These are phyloP conservation scores for Coriolopsis trogii DNA, from an alignment of 1,284 basidiomycete genomes.

Conservation along the genomic window DNA sequence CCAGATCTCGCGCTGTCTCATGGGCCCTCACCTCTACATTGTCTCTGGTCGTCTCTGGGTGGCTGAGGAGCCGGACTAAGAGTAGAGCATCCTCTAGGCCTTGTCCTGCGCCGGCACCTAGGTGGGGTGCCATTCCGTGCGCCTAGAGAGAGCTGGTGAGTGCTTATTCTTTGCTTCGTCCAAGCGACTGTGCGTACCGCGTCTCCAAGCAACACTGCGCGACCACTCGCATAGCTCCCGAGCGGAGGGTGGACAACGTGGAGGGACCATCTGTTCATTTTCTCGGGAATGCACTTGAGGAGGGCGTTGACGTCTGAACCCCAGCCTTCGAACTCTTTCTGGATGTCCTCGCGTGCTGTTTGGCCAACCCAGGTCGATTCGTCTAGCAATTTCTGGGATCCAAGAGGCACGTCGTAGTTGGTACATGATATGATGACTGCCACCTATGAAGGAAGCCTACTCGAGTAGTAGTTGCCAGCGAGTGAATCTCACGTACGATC, in stretches of 20 bases:
- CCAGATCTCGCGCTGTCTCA: too few species aligned
- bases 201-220: constrained; percentile 60
- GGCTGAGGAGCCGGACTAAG: constrained; percentile 50
- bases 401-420: constrained; percentile 35
- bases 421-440: background rate
- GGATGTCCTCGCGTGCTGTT: constrained; percentile 46
- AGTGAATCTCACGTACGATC: background rate
- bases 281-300: constrained; percentile 45
- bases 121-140: constrained; percentile 61
- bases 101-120: constrained; percentile 65
- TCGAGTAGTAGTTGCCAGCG: background rate
- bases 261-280: constrained; percentile 60
- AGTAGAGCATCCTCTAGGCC: constrained; percentile 62
- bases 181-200: constrained; percentile 41
- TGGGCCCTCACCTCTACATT: constrained; percentile 46
- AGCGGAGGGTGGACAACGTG: constrained; percentile 56
- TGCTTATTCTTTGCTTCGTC: background rate
- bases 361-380: constrained; percentile 49
- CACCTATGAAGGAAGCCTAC: background rate
- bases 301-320: constrained; percentile 49
- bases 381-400: constrained; percentile 39
- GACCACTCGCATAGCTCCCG: constrained; percentile 46
- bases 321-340: constrained; percentile 51
- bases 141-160: constrained; percentile 36
- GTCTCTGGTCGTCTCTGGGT: constrained; percentile 42